Conservation (phyloP, 2,329 filamentous ascomycete species). For the Fonsecaea pugnacius region DNA sequence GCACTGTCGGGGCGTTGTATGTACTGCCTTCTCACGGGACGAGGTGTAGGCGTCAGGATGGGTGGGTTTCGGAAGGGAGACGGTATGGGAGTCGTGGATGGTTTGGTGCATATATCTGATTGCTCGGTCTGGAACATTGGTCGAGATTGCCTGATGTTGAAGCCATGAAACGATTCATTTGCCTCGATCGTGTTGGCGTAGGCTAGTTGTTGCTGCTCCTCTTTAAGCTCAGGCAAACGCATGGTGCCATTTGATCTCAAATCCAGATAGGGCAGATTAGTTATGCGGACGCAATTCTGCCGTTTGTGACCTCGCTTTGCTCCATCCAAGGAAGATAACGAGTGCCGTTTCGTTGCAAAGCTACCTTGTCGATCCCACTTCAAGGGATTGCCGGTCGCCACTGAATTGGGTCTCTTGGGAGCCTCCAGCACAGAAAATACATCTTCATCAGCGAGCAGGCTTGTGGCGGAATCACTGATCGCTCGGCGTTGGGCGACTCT, state of each 20-base stretch:
- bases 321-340: slow-evolving; percentile 23
- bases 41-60: slow-evolving; percentile 23
- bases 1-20: slow-evolving; percentile 12
- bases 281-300: slow-evolving; percentile 50
- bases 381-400: slow-evolving; percentile 34
- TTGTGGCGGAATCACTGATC: slow-evolving; percentile 29
- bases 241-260: slow-evolving; percentile 3
- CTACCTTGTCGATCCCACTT: slow-evolving; percentile 27
- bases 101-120: slow-evolving; percentile 2
- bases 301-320: slow-evolving; percentile 45
- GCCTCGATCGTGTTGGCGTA: not conserved
- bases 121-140: not conserved
- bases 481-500: slow-evolving; percentile 26
- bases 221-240: slow-evolving; percentile 23
- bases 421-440: slow-evolving; percentile 12
- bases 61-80: slow-evolving; percentile 29
- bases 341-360: slow-evolving; percentile 22
- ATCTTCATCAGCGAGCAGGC: slow-evolving; percentile 14
- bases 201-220: slow-evolving; percentile 12
- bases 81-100: slow-evolving; percentile 12
- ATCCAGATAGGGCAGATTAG: slow-evolving; percentile 24
- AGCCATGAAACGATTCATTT: not conserved
- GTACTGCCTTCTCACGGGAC: slow-evolving; percentile 20
- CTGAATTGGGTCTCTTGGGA: slow-evolving; percentile 31
- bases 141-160: slow-evolving; percentile 7